phyloP scores from a whole-genome alignment of 2,329 filamentous ascomycete genomes.

The Penicillium verrucosum region DNA sequence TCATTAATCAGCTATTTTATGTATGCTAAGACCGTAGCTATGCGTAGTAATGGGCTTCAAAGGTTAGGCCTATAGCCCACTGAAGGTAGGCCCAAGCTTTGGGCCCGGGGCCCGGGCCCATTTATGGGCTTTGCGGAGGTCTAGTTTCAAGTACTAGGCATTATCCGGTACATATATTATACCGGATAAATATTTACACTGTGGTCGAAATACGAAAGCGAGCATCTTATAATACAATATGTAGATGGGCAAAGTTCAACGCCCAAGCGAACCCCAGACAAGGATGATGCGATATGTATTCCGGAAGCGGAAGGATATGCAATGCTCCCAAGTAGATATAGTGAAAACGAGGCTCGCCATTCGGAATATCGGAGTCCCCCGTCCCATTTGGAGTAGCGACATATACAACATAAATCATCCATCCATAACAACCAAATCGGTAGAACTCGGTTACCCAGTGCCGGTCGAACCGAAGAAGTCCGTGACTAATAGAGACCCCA shows the following conservation, averaged over 20 bases:
- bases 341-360: not conserved
- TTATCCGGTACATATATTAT: not conserved
- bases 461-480: slow-evolving; percentile 15
- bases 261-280: not conserved
- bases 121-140: no score
- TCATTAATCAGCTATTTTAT: no score
- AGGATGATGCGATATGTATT: not conserved
- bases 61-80: no score
- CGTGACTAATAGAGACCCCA: slow-evolving; percentile 25
- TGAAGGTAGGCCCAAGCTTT: no score
- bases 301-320: not conserved
- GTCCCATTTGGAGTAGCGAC: not conserved
- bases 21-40: no score
- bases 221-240: no score
- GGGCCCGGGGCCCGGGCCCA: no score
- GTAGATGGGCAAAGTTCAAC: not conserved
- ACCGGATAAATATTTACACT: not conserved
- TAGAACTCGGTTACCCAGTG: slow-evolving; percentile 24
- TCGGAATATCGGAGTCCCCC: not conserved
- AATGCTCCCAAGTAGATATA: not conserved
- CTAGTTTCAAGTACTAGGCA: no score
- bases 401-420: no score
- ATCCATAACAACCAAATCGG: slow-evolving; percentile 3
- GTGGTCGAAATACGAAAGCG: not conserved
- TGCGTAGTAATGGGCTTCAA: no score